Base-by-base conservation (phyloP, 176 grass and related monocot genomes). In the Triticum aestivum region DNA sequence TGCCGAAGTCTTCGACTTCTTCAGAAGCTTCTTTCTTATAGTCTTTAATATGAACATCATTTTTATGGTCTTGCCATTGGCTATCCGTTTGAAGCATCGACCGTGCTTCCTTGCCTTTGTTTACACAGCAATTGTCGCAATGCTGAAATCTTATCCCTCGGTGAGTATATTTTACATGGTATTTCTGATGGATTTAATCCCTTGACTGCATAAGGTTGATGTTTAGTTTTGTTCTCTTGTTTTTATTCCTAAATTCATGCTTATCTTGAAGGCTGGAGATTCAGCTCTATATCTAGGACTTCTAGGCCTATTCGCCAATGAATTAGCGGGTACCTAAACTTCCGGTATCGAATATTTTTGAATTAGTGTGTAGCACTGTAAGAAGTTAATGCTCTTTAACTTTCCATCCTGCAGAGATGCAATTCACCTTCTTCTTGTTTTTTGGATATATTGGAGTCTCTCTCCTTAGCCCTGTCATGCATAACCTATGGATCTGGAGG, bases 401-500 rank as follows among this genome's bases (percentile, higher is more conserved):
- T 83, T 76, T 89, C 83, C 81, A 89, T 59, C 37, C 80, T 92
- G 85, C 88, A 96, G 97, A 96, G 85, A 98, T 98, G 96, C 93
- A 96, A 17, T 94, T 96, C 84, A 96, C 97, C 1, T 98, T 98
- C 79, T 96, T 98, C 77, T 86, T 98, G 9, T 94, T 94, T 86
- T 96, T 90, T 18, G 97, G 97, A 76, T 98, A 98, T 69, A 92
- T 92, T 78, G 92, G 88, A 85, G 90, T 98, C 71, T 94, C 90
- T 82, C 90, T 96, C 71, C 90, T 98, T 77, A 94, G 97, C 44
- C 97, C 97, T 81, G 94, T 96, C 68, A 98, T 98, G 97, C 97
- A 98, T 85, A 96, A 96, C 80, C 85, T 98, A 61, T 96, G 94
- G 97, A 98, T 98, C 79, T 98, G 97, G 97, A 96, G 97, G 97